Conservation (phyloP, 345 rosid genomes). For the Noccaea caerulescens region DNA sequence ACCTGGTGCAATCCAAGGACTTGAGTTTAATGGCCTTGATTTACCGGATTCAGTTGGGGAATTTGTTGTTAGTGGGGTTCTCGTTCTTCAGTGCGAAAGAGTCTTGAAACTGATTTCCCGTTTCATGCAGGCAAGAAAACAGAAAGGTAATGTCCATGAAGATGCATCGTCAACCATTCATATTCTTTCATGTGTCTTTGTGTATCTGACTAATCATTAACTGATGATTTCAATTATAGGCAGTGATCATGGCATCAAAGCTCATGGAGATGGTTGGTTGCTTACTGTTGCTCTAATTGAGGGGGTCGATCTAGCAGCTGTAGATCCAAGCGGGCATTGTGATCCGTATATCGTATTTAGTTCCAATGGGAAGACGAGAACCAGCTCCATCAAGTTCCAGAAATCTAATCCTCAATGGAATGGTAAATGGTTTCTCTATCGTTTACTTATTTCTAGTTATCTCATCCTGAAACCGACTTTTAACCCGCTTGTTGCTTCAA, state of each 20-base stretch:
- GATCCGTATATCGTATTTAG: conserved; percentile 94
- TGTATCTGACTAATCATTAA: conserved; percentile 25
- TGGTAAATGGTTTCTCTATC: conserved; percentile 54
- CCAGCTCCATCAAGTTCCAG: conserved; percentile 96
- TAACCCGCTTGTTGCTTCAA: conserved; percentile 23
- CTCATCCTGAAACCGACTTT: conserved; percentile 1
- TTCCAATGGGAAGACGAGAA: conserved; percentile 86
- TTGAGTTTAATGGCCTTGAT: conserved; percentile 93
- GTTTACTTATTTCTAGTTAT: conserved; percentile 19
- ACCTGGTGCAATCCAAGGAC: conserved; percentile 77
- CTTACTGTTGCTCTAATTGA: conserved; percentile 90
- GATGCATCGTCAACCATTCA: conserved; percentile 9
- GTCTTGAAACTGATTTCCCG: conserved; percentile 68
- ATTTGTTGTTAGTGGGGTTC: conserved; percentile 72
- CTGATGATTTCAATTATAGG: conserved; percentile 49
- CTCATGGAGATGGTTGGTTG: conserved; percentile 97
- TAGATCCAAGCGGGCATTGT: conserved; percentile 86
- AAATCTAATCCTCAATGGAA: conserved; percentile 89
- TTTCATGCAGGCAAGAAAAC: conserved; percentile 86
- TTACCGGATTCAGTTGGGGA: conserved; percentile 94
- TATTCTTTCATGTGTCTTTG: conserved; percentile 10
- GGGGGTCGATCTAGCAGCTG: conserved; percentile 85
- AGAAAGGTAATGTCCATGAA: conserved; percentile 59
- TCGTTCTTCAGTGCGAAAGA: conserved; percentile 85
- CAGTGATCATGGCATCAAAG: conserved; percentile 93